phyloP scores from a whole-genome alignment of 495 filamentous ascomycete genomes.

The Daldinia bambusicola region DNA sequence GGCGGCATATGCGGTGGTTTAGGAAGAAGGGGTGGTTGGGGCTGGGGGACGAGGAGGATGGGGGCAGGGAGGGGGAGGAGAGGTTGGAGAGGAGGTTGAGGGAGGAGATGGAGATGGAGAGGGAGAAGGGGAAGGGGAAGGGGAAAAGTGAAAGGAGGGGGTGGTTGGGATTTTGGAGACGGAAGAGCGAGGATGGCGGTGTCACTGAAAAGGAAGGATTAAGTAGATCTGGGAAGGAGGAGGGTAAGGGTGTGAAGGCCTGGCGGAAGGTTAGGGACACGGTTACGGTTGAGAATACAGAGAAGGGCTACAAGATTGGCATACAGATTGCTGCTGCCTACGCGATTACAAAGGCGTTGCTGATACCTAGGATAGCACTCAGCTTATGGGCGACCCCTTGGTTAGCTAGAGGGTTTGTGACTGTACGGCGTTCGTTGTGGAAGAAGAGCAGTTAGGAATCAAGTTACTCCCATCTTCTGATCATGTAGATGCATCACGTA shows the following conservation, averaged over 20 bases:
- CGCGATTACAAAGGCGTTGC: conserved; percentile 82
- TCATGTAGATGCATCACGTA: not conserved
- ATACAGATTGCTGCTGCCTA: conserved; percentile 86
- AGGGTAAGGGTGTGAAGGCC: conserved; percentile 44
- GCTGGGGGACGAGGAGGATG: conserved; percentile 44
- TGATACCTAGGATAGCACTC: conserved; percentile 76
- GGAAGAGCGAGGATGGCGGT: conserved; percentile 36
- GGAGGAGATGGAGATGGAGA: conserved; percentile 31
- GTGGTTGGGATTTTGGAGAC: conserved; percentile 26
- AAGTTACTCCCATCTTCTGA: not conserved
- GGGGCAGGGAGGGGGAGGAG: conserved; percentile 28
- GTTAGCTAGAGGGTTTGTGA: conserved; percentile 79
- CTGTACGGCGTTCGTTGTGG: conserved; percentile 50
- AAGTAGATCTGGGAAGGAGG: conserved; percentile 32
- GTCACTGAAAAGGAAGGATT: conserved; percentile 2
- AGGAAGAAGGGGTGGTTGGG: conserved; percentile 61
- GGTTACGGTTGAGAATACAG: conserved; percentile 44
- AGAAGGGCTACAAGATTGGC: conserved; percentile 64
- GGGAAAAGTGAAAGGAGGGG: not conserved
- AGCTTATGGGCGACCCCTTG: conserved; percentile 93
- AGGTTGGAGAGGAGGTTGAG: conserved; percentile 24
- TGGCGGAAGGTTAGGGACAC: conserved; percentile 48
- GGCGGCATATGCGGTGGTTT: conserved; percentile 58
- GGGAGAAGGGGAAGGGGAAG: conserved; percentile 29
- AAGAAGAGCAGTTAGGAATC: conserved; percentile 27